Evolutionary conservation across 768 basidiomycete genomes (phyloP).

Genomic region (Serpula lacrymans): DNA sequence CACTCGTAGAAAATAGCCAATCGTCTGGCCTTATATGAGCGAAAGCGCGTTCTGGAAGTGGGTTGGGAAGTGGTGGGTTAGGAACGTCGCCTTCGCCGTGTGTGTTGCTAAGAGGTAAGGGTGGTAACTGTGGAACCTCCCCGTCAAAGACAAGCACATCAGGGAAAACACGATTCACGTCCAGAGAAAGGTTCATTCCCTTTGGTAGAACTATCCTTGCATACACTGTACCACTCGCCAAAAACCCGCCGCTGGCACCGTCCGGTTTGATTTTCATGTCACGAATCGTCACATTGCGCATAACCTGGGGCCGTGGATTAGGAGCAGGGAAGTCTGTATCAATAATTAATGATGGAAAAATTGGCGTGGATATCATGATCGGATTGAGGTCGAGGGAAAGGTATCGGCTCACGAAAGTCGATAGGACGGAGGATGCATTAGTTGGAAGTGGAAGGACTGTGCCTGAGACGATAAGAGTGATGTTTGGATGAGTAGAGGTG

Average conservation of each 20-base stretch:
- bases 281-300: slow-evolving; percentile 69
- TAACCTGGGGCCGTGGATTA: slow-evolving; percentile 56
- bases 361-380: slow-evolving; percentile 54
- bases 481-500: slow-evolving; percentile 62
- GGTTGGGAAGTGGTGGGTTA: slow-evolving; percentile 54
- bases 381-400: slow-evolving; percentile 55
- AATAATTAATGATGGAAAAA: slow-evolving; percentile 48
- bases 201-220: slow-evolving; percentile 65
- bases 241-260: slow-evolving; percentile 36
- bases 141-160: slow-evolving; percentile 82
- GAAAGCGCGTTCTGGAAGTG: slow-evolving; percentile 71
- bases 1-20: slow-evolving; percentile 55
- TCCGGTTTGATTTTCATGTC: slow-evolving; percentile 68
- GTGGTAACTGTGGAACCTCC: slow-evolving; percentile 37
- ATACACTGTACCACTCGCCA: slow-evolving; percentile 68
- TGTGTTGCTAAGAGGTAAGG: slow-evolving; percentile 4
- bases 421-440: slow-evolving; percentile 40
- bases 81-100: slow-evolving; percentile 33
- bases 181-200: slow-evolving; percentile 63
- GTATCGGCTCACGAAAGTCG: slow-evolving; percentile 61
- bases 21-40: slow-evolving; percentile 68
- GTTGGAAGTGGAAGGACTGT: slow-evolving; percentile 51
- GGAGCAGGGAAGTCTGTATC: slow-evolving; percentile 63
- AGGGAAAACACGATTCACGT: slow-evolving; percentile 63
- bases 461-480: slow-evolving; percentile 57